Evolutionary conservation across 768 basidiomycete species (phyloP).

Genomic region (Suillus discolor): DNA sequence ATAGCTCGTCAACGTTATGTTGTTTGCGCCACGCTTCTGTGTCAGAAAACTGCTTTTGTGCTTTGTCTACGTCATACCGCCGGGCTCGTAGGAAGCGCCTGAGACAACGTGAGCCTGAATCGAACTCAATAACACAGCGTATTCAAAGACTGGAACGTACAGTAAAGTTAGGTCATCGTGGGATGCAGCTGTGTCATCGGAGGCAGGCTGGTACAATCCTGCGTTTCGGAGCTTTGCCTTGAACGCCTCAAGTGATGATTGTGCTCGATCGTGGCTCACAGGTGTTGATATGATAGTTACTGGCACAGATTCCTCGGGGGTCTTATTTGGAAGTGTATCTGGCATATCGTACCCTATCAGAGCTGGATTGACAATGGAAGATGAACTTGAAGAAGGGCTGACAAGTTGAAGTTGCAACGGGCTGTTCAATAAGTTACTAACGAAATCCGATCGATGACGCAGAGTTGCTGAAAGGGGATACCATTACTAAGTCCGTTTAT

Average conservation of each 20-base stretch:
- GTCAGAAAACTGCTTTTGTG: slow-evolving; percentile 70
- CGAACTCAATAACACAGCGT: slow-evolving; percentile 2
- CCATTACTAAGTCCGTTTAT: too few species aligned
- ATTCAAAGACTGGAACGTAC: slow-evolving; percentile 39
- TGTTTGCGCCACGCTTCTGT: slow-evolving; percentile 70
- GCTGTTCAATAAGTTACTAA: too few species aligned
- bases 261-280: not conserved
- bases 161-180: slow-evolving; percentile 70
- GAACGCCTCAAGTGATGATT: slow-evolving; percentile 45
- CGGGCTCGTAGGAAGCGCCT: slow-evolving; percentile 88
- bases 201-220: slow-evolving; percentile 50
- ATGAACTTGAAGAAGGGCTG: not conserved
- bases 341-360: not conserved
- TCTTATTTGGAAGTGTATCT: not conserved
- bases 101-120: slow-evolving; percentile 10
- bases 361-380: not conserved
- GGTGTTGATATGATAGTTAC: not conserved
- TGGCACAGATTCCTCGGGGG: not conserved
- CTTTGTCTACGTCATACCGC: slow-evolving; percentile 60
- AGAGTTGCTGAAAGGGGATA: too few species aligned
- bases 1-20: slow-evolving; percentile 64
- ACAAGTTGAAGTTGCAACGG: not conserved
- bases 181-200: slow-evolving; percentile 40
- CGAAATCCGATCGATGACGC: too few species aligned
- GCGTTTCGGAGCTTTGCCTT: slow-evolving; percentile 51